Conservation (phyloP, 2,329 filamentous ascomycete genomes). For the Whalleya microplaca region DNA sequence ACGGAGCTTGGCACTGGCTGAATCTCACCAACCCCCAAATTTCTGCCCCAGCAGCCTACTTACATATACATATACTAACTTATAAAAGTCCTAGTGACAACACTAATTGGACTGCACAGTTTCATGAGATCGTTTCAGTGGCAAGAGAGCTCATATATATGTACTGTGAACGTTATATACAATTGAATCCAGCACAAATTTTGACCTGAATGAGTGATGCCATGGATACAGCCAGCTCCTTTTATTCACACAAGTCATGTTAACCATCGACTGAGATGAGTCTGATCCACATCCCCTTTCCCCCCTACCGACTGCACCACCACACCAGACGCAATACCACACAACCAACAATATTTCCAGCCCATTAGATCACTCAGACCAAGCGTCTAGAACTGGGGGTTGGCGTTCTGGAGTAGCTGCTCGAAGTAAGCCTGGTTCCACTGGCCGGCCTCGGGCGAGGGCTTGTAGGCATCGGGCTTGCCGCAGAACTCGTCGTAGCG, state of each 20-base stretch:
- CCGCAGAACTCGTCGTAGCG: constrained; percentile 62
- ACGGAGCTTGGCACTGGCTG: not conserved
- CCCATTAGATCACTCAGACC: not conserved
- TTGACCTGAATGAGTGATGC: constrained; percentile 15
- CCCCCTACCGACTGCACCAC: constrained; percentile 10
- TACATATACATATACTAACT: too few relatives aligned
- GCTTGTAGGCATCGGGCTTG: constrained; percentile 58
- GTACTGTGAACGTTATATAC: constrained; percentile 36
- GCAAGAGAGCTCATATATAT: constrained; percentile 21
- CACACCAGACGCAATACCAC: constrained; percentile 14
- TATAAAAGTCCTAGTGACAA: not conserved
- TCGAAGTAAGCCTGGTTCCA: constrained; percentile 70
- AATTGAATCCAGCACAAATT: constrained; percentile 26
- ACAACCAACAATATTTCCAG: not conserved
- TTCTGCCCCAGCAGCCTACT: too few relatives aligned
- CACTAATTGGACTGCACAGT: not conserved
- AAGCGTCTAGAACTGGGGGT: constrained; percentile 48
- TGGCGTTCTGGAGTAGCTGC: constrained; percentile 59
- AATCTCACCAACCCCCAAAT: not conserved
- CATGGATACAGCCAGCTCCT: constrained; percentile 17
- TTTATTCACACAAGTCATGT: constrained; percentile 10
- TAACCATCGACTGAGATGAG: constrained; percentile 1
- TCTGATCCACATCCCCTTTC: constrained; percentile 5
- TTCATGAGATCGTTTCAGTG: not conserved
- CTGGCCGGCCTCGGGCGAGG: constrained; percentile 71